Evolutionary conservation across 495 filamentous ascomycete genomes (phyloP), one percentile per base, ranked within the genome.

Genomic region (Neurospora sp.): DNA sequence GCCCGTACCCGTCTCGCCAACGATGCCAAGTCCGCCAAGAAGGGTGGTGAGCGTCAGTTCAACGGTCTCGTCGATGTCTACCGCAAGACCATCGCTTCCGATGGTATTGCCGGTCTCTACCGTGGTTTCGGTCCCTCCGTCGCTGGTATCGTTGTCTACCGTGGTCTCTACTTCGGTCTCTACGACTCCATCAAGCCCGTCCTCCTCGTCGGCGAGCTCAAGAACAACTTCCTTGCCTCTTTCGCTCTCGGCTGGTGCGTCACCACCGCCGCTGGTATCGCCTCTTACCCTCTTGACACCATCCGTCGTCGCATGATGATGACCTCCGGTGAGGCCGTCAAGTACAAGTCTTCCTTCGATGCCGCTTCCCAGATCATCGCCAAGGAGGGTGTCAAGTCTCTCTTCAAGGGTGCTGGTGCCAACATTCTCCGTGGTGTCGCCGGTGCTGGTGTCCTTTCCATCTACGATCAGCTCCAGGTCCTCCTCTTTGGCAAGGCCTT

Each of bases 241-340:
- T 99, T 98, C 94, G 79, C 89, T 81, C 94, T 99, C 88, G 96
- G 96, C 84, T 99, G 96, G 96, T 89, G 89, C 87, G 96, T 99
- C 89, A 98, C 96, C 86, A 99, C 96, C 86, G 95, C 91, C 93
- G 96, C 96, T 86, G 96, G 96, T 96, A 97, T 99, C 86, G 95
- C 95, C 86, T 98, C 96, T 81, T 99, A 99, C 88, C 96, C 96
- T 87, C 93, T 98, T 79, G 96, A 99, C 85, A 99, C 96, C 81
- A 91, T 99, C 88, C 96, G 96, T 91, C 94, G 96, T 90, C 96
- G 96, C 89, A 99, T 99, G 96, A 99, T 99, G 96, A 99, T 99
- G 96, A 98, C 94, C 79, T 90, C 89, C 73, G 89, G 89, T 88
- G 89, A 96, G 92, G 96, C 96, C 89, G 96, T 99, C 90, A 99